Evolutionary conservation across 208 protist genomes (phyloP).

Genomic region (Leishmania tropica): DNA sequence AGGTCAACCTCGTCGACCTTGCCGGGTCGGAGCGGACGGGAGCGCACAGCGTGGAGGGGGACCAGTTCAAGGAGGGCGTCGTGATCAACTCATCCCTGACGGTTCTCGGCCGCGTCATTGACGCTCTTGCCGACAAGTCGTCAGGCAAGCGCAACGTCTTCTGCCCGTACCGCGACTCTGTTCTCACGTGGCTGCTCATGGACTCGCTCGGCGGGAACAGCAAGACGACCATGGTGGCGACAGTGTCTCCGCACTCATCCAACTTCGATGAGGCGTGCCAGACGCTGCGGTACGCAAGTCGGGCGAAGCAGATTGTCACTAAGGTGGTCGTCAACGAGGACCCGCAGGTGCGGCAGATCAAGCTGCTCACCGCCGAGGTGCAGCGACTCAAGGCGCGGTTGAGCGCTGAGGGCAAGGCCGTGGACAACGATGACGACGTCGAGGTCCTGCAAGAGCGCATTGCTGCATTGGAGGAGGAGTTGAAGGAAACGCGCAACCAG

Average conservation of each 20-base stretch:
- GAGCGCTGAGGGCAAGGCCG: slow-evolving; percentile 35
- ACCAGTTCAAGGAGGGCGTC: slow-evolving; percentile 79
- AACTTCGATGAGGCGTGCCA: slow-evolving; percentile 93
- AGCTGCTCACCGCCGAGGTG: slow-evolving; percentile 70
- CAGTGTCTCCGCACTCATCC: slow-evolving; percentile 81
- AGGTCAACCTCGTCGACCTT: slow-evolving; percentile 95
- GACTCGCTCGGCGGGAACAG: slow-evolving; percentile 90
- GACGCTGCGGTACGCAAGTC: slow-evolving; percentile 92
- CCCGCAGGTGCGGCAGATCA: slow-evolving; percentile 83
- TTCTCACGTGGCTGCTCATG: slow-evolving; percentile 89
- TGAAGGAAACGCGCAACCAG: slow-evolving; percentile 40
- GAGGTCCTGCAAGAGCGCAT: slow-evolving; percentile 55
- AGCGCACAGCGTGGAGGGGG: slow-evolving; percentile 59
- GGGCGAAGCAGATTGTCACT: slow-evolving; percentile 93
- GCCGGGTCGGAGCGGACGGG: slow-evolving; percentile 91
- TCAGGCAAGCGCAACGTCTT: slow-evolving; percentile 60
- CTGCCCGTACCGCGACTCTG: slow-evolving; percentile 90
- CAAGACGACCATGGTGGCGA: slow-evolving; percentile 97
- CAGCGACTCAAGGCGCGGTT: slow-evolving; percentile 62
- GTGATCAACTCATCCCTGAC: slow-evolving; percentile 94
- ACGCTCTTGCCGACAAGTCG: slow-evolving; percentile 59
- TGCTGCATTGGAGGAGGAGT: slow-evolving; percentile 38
- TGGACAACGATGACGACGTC: slow-evolving; percentile 44
- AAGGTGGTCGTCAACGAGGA: slow-evolving; percentile 93
- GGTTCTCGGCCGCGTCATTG: slow-evolving; percentile 89